phyloP scores from a whole-genome alignment of 1,284 basidiomycete species.

The Boletellus dicymbophilus region DNA sequence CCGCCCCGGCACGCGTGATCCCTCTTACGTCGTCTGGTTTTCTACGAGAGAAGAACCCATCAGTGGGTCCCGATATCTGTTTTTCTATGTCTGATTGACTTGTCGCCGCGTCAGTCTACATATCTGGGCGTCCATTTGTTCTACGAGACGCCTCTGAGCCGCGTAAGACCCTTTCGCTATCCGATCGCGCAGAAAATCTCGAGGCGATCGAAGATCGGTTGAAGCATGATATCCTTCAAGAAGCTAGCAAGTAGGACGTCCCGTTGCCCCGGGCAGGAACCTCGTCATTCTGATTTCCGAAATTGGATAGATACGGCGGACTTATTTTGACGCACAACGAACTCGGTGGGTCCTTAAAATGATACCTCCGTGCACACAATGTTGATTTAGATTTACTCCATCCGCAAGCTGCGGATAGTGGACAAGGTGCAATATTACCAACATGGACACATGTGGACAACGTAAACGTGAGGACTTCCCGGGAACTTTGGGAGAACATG shows the following conservation, averaged over 20 bases:
- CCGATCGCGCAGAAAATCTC: constrained; percentile 92
- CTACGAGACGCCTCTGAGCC: constrained; percentile 92
- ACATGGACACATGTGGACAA: constrained; percentile 95
- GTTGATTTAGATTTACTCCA: constrained; percentile 4
- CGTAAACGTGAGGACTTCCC: constrained; percentile 83
- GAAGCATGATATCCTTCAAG: constrained; percentile 93
- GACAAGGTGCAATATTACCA: constrained; percentile 83
- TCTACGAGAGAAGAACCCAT: constrained; percentile 85
- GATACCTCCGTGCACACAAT: not conserved
- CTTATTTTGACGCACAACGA: constrained; percentile 94
- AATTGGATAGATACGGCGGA: constrained; percentile 73
- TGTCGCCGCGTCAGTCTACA: constrained; percentile 61
- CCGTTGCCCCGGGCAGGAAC: not conserved
- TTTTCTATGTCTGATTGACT: not conserved
- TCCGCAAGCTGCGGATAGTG: constrained; percentile 59
- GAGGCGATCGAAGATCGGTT: constrained; percentile 93
- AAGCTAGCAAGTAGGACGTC: constrained; percentile 66
- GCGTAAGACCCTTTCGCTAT: constrained; percentile 78
- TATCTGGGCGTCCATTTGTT: constrained; percentile 94
- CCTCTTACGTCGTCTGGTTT: constrained; percentile 81
- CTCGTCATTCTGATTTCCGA: constrained; percentile 4
- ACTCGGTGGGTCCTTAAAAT: constrained; percentile 49
- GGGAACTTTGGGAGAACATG: constrained; percentile 86
- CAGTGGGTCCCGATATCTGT: constrained; percentile 43
- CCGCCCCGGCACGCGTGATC: constrained; percentile 61